phyloP scores from a whole-genome alignment of 1,284 basidiomycete species.

The Rhodotorula sp. region DNA sequence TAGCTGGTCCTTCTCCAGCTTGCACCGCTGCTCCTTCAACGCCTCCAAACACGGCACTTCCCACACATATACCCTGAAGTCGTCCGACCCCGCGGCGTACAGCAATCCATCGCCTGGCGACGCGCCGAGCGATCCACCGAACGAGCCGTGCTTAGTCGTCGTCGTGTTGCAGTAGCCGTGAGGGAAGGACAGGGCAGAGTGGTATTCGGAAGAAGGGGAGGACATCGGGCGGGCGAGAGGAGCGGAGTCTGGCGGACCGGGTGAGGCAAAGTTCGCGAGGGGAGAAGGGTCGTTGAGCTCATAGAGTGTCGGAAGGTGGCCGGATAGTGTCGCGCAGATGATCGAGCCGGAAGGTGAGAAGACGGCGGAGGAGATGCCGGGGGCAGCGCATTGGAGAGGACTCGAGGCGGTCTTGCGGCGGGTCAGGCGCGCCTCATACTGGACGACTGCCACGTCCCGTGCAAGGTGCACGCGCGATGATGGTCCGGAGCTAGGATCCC shows the following conservation, averaged over 20 bases:
- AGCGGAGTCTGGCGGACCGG: background rate
- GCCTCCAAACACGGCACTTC: slow-evolving; percentile 59
- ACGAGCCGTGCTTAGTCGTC: slow-evolving; percentile 78
- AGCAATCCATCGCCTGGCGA: slow-evolving; percentile 53
- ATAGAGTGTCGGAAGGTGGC: slow-evolving; percentile 66
- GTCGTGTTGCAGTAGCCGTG: slow-evolving; percentile 67
- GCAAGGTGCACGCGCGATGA: background rate
- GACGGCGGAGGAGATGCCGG: slow-evolving; percentile 16
- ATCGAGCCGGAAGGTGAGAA: slow-evolving; percentile 53
- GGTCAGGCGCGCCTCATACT: background rate
- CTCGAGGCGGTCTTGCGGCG: background rate
- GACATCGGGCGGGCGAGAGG: slow-evolving; percentile 44
- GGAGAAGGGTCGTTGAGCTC: slow-evolving; percentile 63
- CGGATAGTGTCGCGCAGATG: slow-evolving; percentile 19
- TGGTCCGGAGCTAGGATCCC: background rate
- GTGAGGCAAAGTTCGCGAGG: slow-evolving; percentile 58
- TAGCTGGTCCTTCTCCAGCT: slow-evolving; percentile 25
- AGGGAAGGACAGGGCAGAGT: slow-evolving; percentile 45
- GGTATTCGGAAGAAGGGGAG: background rate
- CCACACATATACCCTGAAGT: slow-evolving; percentile 78
- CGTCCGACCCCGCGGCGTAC: slow-evolving; percentile 72
- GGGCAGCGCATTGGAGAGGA: background rate
- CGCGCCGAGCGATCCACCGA: slow-evolving; percentile 56
- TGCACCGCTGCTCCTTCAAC: slow-evolving; percentile 58
- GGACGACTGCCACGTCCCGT: slow-evolving; percentile 11